Evolutionary conservation across 202 grass and related monocot species (phyloP).

Genomic region (Setaria viridis): DNA sequence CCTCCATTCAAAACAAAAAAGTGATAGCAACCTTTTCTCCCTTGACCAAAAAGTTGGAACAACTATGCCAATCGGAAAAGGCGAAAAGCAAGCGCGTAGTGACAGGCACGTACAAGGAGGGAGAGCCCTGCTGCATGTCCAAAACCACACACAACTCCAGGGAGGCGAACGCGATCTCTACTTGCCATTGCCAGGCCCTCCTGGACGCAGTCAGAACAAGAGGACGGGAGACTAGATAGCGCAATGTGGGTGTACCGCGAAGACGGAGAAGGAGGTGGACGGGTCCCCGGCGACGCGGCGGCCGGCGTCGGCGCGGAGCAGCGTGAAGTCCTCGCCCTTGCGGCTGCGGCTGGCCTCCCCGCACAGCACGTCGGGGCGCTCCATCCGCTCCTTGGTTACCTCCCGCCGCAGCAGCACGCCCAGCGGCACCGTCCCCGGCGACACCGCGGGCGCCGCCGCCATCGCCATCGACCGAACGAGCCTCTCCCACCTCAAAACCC

Average conservation of each 20-base stretch:
- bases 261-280: conserved; percentile 89
- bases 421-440: conserved; percentile 64
- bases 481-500: conserved; percentile 17
- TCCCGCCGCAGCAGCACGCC: conserved; percentile 89
- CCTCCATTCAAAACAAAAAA: neutral
- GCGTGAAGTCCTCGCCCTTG: conserved; percentile 95
- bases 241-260: conserved; percentile 77
- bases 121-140: conserved; percentile 25
- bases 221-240: neutral
- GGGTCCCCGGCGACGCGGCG: conserved; percentile 76
- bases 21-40: neutral
- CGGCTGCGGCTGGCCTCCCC: conserved; percentile 78
- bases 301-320: conserved; percentile 62
- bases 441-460: neutral
- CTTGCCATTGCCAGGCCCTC: neutral
- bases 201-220: neutral
- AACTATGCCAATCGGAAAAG: conserved; percentile 5
- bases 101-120: conserved; percentile 35
- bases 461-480: conserved; percentile 18
- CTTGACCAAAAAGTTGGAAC: neutral
- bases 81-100: conserved; percentile 28
- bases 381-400: conserved; percentile 86
- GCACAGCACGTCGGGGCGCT: conserved; percentile 80
- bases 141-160: conserved; percentile 14
- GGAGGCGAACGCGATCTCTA: neutral